Conservation (phyloP, 2,329 filamentous ascomycete genomes). For the Calonectria montana region DNA sequence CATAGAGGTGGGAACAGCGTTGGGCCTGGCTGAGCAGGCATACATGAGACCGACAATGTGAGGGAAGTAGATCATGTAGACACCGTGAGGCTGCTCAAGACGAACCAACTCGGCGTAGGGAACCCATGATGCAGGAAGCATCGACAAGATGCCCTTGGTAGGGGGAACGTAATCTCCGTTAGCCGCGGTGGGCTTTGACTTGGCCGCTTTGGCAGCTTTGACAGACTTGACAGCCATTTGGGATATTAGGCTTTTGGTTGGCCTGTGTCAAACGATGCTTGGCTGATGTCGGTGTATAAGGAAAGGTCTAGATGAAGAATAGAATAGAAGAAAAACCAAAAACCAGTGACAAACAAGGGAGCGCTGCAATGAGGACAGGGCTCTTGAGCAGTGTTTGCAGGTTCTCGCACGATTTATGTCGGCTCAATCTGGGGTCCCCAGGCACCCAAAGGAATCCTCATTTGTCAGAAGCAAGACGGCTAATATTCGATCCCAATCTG, state of each 20-base stretch:
- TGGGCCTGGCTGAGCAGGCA: conserved; percentile 52
- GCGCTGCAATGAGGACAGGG: neutral
- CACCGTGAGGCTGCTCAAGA: conserved; percentile 61
- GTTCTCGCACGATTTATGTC: conserved; percentile 14
- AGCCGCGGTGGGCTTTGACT: neutral
- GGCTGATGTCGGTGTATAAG: neutral
- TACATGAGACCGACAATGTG: conserved; percentile 58
- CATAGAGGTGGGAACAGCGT: conserved; percentile 43
- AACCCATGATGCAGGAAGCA: conserved; percentile 60
- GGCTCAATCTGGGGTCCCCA: neutral
- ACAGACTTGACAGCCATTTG: conserved; percentile 9
- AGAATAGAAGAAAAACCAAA: neutral
- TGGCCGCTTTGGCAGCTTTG: neutral
- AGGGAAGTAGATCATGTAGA: conserved; percentile 65
- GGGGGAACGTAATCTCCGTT: conserved; percentile 53
- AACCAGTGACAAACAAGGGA: neutral
- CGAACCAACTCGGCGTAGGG: conserved; percentile 66
- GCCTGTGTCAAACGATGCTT: neutral
- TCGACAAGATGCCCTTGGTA: conserved; percentile 56
- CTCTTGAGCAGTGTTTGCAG: neutral
- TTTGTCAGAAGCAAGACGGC: conserved; percentile 9
- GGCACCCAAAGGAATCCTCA: neutral
- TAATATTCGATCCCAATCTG: conserved; percentile 5
- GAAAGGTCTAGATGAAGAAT: neutral
- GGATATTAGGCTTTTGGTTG: neutral